Percentiles rank a stretch among this genome's conserved stretches.
These are phyloP conservation scores for Aspergillus sojae DNA, from an alignment of 2,329 filamentous ascomycete species.

Conservation along the genomic window DNA sequence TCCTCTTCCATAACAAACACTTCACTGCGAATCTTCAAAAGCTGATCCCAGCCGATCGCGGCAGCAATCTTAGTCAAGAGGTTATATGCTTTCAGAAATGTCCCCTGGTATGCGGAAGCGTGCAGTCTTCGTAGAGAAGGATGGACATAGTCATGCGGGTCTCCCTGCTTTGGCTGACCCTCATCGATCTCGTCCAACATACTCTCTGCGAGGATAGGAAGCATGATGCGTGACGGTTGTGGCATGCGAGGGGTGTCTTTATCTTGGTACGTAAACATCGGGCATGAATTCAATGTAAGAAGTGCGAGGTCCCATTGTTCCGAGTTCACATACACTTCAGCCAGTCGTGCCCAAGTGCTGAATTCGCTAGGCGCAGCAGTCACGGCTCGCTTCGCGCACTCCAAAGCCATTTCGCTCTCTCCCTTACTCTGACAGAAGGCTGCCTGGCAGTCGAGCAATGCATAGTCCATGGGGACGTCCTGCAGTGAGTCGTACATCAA, in stretches of 20 bases:
- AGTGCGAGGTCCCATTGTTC: conserved; percentile 97
- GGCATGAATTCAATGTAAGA: conserved; percentile 94
- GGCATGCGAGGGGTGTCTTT: conserved; percentile 96
- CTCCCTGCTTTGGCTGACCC: conserved; percentile 70
- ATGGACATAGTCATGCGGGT: conserved; percentile 83
- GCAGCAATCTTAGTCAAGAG: conserved; percentile 94
- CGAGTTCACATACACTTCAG: conserved; percentile 89
- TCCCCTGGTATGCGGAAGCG: conserved; percentile 88
- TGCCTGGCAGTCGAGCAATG: conserved; percentile 91
- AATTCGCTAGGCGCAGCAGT: conserved; percentile 97
- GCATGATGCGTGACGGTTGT: conserved; percentile 81
- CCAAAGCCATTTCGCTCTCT: conserved; percentile 81
- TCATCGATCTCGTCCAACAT: conserved; percentile 96
- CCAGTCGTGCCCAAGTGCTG: conserved; percentile 90
- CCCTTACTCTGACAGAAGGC: conserved; percentile 89
- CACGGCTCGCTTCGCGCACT: conserved; percentile 91
- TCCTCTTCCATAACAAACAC: conserved; percentile 99
- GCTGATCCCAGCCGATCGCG: conserved; percentile 96
- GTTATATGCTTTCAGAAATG: conserved; percentile 91
- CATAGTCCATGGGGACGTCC: conserved; percentile 95
- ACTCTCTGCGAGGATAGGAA: conserved; percentile 86
- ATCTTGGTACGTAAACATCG: conserved; percentile 99
- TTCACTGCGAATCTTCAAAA: conserved; percentile 90
- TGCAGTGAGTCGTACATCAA: conserved; percentile 85
- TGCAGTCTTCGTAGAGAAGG: conserved; percentile 82